phyloP scores from a whole-genome alignment of 176 grass and related monocot species.

The Coix lacrymajobi region DNA sequence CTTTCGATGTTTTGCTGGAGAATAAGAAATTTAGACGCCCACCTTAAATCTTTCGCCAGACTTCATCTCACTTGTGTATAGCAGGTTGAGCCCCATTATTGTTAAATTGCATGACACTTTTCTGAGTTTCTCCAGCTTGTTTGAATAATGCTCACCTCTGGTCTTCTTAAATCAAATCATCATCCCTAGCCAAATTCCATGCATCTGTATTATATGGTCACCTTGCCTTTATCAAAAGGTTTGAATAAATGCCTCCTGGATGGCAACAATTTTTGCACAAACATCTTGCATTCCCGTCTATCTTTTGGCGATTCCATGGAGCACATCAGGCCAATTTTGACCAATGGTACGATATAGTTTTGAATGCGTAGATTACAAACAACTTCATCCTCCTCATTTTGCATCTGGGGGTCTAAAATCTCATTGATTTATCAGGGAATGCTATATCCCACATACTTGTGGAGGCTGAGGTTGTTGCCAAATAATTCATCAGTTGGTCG shows the following conservation, averaged over 20 bases:
- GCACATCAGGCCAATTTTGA: constrained; percentile 13
- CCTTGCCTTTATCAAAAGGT: not conserved
- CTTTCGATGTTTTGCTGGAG: not conserved
- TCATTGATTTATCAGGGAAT: not conserved
- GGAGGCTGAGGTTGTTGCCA: not conserved
- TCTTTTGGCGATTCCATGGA: too few species aligned
- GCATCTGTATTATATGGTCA: not conserved
- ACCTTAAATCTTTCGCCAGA: not conserved
- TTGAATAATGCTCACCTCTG: not conserved
- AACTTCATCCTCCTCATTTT: not conserved
- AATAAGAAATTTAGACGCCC: not conserved
- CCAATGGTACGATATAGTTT: too few species aligned
- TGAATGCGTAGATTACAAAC: not conserved
- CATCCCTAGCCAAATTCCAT: not conserved
- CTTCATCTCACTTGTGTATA: too few species aligned
- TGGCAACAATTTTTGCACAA: too few species aligned
- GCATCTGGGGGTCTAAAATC: not conserved
- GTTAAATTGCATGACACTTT: too few species aligned
- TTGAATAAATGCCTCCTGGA: not conserved
- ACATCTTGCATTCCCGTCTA: too few species aligned
- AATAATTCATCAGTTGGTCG: not conserved
- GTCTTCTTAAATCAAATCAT: too few species aligned
- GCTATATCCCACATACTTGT: not conserved
- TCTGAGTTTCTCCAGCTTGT: not conserved
- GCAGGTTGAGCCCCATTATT: too few species aligned